Percentiles rank a stretch among this genome's conserved stretches.
phyloP scores from a whole-genome alignment of 2,329 filamentous ascomycete genomes.

The Xylaria hypoxylon region DNA sequence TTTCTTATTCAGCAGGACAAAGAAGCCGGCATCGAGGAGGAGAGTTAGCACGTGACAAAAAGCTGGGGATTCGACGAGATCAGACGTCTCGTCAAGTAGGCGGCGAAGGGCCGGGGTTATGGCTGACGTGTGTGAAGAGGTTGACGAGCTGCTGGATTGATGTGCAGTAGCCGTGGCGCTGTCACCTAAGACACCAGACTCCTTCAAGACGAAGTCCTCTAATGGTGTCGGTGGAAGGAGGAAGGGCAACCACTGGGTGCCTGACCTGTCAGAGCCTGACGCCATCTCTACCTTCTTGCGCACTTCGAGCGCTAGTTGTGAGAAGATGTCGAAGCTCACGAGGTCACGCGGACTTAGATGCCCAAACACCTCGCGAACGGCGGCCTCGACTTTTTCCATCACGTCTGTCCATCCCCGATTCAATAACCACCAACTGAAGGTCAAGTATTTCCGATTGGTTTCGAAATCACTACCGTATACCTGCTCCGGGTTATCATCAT shows the following conservation, averaged over 20 bases:
- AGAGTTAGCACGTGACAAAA: constrained; percentile 88
- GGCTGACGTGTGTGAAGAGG: constrained; percentile 49
- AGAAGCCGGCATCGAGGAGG: constrained; percentile 89
- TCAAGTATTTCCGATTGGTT: constrained; percentile 93
- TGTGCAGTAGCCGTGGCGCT: constrained; percentile 55
- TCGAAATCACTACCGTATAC: constrained; percentile 94
- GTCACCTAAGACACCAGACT: constrained; percentile 80
- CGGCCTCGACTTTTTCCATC: constrained; percentile 82
- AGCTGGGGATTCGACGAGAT: constrained; percentile 92
- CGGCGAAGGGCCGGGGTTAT: constrained; percentile 74
- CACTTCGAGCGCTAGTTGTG: constrained; percentile 83
- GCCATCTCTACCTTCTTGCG: constrained; percentile 84
- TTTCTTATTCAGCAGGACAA: constrained; percentile 83
- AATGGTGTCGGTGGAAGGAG: constrained; percentile 82
- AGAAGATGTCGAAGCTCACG: constrained; percentile 82
- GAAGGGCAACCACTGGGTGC: constrained; percentile 81
- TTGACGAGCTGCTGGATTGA: constrained; percentile 24
- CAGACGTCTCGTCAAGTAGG: constrained; percentile 93
- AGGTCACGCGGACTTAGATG: constrained; percentile 88
- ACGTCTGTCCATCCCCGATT: constrained; percentile 90
- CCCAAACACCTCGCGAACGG: constrained; percentile 92
- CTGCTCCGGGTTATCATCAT: constrained; percentile 86
- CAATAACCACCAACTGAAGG: constrained; percentile 97
- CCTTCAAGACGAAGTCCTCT: constrained; percentile 84
- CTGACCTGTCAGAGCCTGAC: constrained; percentile 56